Base-by-base conservation (phyloP, 2,329 filamentous ascomycete genomes). In the Ophiostoma ips region DNA sequence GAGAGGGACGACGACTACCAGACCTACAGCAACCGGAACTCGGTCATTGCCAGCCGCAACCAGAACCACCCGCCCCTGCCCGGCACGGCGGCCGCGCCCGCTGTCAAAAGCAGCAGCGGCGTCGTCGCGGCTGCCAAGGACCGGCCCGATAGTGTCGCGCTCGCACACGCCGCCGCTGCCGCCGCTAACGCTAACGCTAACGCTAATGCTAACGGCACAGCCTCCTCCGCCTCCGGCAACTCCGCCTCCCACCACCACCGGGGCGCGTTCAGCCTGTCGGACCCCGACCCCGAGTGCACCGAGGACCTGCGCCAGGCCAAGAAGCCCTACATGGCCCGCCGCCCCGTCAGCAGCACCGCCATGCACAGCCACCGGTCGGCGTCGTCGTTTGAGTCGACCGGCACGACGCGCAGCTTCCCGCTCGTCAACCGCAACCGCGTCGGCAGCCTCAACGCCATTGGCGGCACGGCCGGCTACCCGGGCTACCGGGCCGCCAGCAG, bases 371-470 rank as follows among this genome's bases (percentile, higher is more conserved):
- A 79, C 57, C 73, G 75, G 6, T 79, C 76, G 0, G 62, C 73
- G 19, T 74, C 76, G 4, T 77, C 76, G 0, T 68, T 78, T 52
- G 73, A 74, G 43, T 81, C 77, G 0, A 70, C 67, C 0, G 75
- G 75, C 15, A 81, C 78, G 1, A 75, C 71, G 47, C 68, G 79
- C 56, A 81, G 76, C 59, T 82, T 82, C 55, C 78, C 78, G 1
- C 66, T 82, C 5, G 70, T 81, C 9, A 59, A 56, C 35, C 52
- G 55, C 41, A 56, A 50, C 40, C 53, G 54, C 11, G 30, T 52
- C 15, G 38, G 40, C 45, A 53, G 50, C 21, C 19, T 53, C 12
- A 40, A 45, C 19, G 43, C 34, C 35, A 36, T 43, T 33, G 35
- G 24, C 37, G 37, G 41, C 11, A 15, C 19, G 1, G 62, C 74